Percentiles rank a stretch among this genome's conserved stretches.
Conservation (phyloP, 805 yeast species). For the Metschnikowia gelsemii region DNA sequence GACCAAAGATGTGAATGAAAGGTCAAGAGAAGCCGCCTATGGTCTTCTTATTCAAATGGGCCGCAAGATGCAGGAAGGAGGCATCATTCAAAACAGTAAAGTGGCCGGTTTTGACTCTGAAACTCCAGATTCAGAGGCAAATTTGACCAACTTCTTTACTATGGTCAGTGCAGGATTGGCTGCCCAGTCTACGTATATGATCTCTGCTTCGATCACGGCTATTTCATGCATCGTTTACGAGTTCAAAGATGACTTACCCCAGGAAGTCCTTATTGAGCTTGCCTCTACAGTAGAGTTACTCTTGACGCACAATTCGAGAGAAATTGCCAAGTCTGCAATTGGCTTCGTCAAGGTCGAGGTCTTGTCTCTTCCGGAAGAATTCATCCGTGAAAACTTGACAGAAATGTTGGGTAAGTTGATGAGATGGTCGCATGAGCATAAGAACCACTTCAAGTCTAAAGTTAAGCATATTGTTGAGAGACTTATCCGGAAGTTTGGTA, state of each 20-base stretch:
- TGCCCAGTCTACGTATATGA: constrained; percentile 92
- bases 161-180: constrained; percentile 96
- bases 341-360: constrained; percentile 93
- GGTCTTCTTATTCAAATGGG: constrained; percentile 78
- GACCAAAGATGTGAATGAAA: constrained; percentile 91
- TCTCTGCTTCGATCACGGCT: constrained; percentile 89
- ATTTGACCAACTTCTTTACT: constrained; percentile 79
- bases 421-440: constrained; percentile 94
- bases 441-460: constrained; percentile 89
- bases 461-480: constrained; percentile 93
- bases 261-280: constrained; percentile 65
- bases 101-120: constrained; percentile 66
- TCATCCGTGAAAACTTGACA: constrained; percentile 63
- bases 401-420: constrained; percentile 69
- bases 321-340: constrained; percentile 89
- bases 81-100: constrained; percentile 59
- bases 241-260: constrained; percentile 64
- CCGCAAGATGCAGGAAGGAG: constrained; percentile 66
- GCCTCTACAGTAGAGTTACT: constrained; percentile 86
- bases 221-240: constrained; percentile 84
- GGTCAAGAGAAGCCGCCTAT: constrained; percentile 80
- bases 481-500: constrained; percentile 85
- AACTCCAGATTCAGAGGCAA: constrained; percentile 64
- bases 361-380: constrained; percentile 74
- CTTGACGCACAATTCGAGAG: constrained; percentile 86